Percentiles rank a stretch among this genome's conserved stretches.
These are phyloP conservation scores for Colletotrichum plurivorum DNA, from an alignment of 2,329 filamentous ascomycete genomes.

Conservation along the genomic window DNA sequence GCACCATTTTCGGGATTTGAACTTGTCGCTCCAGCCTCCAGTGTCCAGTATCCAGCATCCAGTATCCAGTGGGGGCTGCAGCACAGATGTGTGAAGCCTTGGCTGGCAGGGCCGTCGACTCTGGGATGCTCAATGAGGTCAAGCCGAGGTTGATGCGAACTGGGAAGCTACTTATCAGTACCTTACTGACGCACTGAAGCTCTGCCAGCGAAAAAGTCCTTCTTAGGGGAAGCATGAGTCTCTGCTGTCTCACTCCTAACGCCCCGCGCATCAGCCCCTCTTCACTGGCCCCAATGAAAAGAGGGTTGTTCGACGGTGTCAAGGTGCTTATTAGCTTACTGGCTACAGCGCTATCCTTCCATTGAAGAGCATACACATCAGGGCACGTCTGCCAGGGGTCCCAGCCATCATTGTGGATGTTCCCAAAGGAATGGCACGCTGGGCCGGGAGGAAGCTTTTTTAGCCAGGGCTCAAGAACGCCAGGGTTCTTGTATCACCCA, in stretches of 20 bases:
- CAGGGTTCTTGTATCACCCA: too few species aligned
- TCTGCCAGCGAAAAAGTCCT: background rate
- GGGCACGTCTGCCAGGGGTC: constrained; percentile 8
- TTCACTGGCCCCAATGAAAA: background rate
- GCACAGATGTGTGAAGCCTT: constrained; percentile 19
- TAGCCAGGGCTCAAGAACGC: background rate
- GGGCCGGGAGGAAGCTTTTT: constrained; percentile 27
- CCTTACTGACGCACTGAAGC: background rate
- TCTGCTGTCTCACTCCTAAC: background rate
- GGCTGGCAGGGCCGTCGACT: constrained; percentile 5
- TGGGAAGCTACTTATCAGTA: background rate
- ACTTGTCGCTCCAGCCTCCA: constrained; percentile 5
- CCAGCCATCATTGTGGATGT: constrained; percentile 21
- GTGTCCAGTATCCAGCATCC: too few species aligned
- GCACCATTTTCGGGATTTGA: constrained; percentile 30
- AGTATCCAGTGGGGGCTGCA: constrained; percentile 17
- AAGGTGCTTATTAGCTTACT: constrained; percentile 2
- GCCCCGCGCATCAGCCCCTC: background rate
- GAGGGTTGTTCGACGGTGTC: background rate
- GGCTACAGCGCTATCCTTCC: background rate
- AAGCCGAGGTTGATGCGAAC: constrained; percentile 8
- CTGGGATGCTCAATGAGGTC: background rate
- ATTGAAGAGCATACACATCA: constrained; percentile 15
- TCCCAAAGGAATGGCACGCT: constrained; percentile 40
- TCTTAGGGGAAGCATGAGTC: background rate